phyloP scores from a whole-genome alignment of 768 basidiomycete genomes.

The Serendipita sp. region DNA sequence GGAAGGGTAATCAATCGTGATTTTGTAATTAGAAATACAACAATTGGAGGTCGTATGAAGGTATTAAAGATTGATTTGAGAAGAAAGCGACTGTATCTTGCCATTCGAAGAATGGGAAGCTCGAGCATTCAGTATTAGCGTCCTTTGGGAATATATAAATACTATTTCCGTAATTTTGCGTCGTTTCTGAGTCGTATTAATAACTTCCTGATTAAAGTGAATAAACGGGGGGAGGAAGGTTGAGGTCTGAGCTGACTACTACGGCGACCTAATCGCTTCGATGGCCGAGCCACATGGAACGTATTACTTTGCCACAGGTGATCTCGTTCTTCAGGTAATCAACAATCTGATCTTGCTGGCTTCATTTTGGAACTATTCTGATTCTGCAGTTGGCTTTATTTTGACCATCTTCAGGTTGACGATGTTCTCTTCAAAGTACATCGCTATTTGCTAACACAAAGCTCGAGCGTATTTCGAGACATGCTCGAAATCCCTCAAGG shows the following conservation, averaged over 20 bases:
- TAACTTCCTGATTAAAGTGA: too few species aligned
- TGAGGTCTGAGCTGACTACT: too few species aligned
- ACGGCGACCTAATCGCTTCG: too few species aligned
- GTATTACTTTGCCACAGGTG: not conserved
- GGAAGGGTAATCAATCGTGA: not conserved
- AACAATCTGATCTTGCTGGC: too few species aligned
- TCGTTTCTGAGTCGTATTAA: too few species aligned
- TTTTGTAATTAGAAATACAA: not conserved
- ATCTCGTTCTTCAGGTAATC: not conserved
- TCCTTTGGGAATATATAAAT: too few species aligned
- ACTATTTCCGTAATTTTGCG: too few species aligned
- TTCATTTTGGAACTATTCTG: too few species aligned
- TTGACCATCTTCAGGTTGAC: not conserved
- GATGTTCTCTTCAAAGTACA: not conserved
- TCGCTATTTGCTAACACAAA: not conserved
- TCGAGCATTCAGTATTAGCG: too few species aligned
- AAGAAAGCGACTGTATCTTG: slow-evolving; percentile 4
- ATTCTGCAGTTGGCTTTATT: too few species aligned
- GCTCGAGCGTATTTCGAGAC: not conserved
- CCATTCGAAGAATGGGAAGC: not conserved
- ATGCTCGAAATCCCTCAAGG: not conserved
- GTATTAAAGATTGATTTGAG: slow-evolving; percentile 6
- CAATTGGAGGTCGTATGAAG: slow-evolving; percentile 2
- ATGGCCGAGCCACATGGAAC: too few species aligned
- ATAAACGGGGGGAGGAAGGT: too few species aligned